phyloP scores from a whole-genome alignment of 441 rosid species.

The Adansonia grandidieri region DNA sequence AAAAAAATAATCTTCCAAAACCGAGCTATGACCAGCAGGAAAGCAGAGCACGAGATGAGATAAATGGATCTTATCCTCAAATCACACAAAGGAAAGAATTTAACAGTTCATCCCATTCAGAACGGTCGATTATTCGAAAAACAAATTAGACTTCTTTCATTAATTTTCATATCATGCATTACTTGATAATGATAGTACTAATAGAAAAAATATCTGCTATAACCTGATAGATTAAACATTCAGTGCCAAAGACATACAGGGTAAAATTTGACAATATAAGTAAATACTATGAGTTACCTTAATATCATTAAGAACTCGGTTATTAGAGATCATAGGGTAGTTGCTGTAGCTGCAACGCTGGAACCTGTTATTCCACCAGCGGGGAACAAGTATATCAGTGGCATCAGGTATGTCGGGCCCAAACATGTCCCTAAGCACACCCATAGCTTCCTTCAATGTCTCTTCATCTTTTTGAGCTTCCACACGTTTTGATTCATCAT shows the following conservation, averaged over 20 bases:
- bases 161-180: neutral
- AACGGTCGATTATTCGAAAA: neutral
- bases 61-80: neutral
- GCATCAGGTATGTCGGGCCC: slow-evolving; percentile 85
- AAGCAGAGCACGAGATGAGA: neutral
- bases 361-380: slow-evolving; percentile 98
- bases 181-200: neutral
- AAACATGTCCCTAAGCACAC: slow-evolving; percentile 91
- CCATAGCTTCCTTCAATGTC: slow-evolving; percentile 86
- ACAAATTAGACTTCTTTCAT: neutral
- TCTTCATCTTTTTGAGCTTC: slow-evolving; percentile 85
- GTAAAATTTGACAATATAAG: neutral
- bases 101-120: neutral
- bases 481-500: slow-evolving; percentile 91
- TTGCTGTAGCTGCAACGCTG: slow-evolving; percentile 99
- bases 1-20: neutral
- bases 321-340: slow-evolving; percentile 80
- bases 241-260: neutral
- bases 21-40: neutral
- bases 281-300: slow-evolving; percentile 48
- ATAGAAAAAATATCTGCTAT: neutral
- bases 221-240: neutral
- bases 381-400: slow-evolving; percentile 84
- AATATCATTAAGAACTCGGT: slow-evolving; percentile 55
- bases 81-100: neutral